phyloP scores from a whole-genome alignment of 208 protist genomes.

The Strigomonas culicis region DNA sequence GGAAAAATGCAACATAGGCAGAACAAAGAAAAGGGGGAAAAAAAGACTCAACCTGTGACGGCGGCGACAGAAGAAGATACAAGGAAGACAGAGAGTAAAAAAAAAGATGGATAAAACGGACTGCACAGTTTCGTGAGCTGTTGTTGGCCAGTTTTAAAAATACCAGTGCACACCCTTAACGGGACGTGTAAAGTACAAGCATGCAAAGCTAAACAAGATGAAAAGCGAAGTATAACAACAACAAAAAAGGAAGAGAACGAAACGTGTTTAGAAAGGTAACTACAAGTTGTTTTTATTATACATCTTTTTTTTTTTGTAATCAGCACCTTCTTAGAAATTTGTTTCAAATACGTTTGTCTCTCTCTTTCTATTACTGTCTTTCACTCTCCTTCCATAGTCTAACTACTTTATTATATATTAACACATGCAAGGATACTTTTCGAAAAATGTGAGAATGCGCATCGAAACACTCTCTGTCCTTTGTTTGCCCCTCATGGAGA shows the following conservation, averaged over 20 bases:
- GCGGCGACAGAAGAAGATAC: conserved; percentile 16
- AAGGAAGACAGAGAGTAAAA: not conserved
- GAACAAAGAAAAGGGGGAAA: not conserved
- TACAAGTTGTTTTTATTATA: not conserved
- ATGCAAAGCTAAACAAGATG: conserved; percentile 4
- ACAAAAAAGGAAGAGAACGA: conserved; percentile 5
- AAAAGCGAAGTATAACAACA: conserved; percentile 12
- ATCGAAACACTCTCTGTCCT: conserved; percentile 9
- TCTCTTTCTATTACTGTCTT: not conserved
- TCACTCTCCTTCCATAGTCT: not conserved
- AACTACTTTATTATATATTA: conserved; percentile 1
- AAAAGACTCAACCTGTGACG: too few relatives aligned
- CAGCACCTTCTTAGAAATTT: not conserved
- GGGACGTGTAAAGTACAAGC: not conserved
- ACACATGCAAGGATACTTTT: conserved; percentile 3
- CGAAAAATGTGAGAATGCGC: conserved; percentile 3
- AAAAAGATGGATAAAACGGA: conserved; percentile 1
- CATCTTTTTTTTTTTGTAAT: conserved; percentile 4
- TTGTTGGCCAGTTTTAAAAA: conserved; percentile 9
- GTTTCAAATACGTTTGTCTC: not conserved
- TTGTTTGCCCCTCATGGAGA: conserved; percentile 21
- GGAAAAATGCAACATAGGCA: not conserved
- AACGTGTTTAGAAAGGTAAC: conserved; percentile 8
- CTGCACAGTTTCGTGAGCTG: not conserved
- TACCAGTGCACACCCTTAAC: conserved; percentile 9